Evolutionary conservation across 441 rosid species (phyloP).

Genomic region (Syzygium syzygioides): DNA sequence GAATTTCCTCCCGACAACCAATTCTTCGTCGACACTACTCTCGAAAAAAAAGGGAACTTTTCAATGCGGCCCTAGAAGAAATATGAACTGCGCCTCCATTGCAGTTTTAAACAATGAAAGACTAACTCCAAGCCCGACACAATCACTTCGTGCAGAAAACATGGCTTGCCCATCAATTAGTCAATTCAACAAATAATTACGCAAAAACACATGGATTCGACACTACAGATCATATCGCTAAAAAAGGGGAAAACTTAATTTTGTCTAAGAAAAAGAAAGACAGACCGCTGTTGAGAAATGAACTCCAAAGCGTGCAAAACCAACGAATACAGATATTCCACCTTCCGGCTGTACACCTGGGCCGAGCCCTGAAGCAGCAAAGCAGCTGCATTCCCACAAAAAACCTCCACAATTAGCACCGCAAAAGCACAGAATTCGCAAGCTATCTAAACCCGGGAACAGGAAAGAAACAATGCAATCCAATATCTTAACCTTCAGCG

Average conservation of each 20-base stretch:
- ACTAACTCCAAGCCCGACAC: background rate
- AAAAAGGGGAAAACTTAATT: background rate
- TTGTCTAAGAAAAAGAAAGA: background rate
- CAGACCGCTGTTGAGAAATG: slow-evolving; percentile 73
- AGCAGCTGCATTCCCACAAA: slow-evolving; percentile 53
- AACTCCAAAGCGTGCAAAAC: slow-evolving; percentile 87
- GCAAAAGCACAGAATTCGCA: background rate
- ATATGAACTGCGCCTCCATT: background rate
- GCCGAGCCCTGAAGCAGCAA: slow-evolving; percentile 91
- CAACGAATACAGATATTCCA: slow-evolving; percentile 81
- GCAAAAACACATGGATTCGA: background rate
- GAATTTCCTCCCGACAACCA: background rate
- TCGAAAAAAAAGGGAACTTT: background rate
- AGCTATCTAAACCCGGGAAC: background rate
- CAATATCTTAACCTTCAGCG: slow-evolving; percentile 58
- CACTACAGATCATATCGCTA: background rate
- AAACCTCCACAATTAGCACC: background rate
- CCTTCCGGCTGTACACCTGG: slow-evolving; percentile 91
- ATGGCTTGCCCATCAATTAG: background rate
- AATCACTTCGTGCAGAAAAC: background rate
- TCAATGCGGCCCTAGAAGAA: background rate
- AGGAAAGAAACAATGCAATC: background rate
- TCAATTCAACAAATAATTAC: background rate
- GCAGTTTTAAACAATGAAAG: background rate
- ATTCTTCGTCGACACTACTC: background rate